phyloP scores from a whole-genome alignment of 306 rosid genomes.

The Castanea mollissima region DNA sequence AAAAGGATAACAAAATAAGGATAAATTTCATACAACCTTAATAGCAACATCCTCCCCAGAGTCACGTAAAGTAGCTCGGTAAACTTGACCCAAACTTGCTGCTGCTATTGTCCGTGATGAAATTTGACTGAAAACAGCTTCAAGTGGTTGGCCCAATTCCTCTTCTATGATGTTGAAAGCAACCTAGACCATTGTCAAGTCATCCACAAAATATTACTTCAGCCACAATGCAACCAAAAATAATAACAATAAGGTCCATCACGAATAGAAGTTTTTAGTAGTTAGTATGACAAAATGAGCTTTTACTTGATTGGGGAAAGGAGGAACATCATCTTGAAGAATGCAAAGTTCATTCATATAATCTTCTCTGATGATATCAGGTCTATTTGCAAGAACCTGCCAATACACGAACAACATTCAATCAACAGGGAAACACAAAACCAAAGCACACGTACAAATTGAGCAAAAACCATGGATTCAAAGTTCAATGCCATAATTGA shows the following conservation, averaged over 20 bases:
- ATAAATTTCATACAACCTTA: conserved; percentile 57
- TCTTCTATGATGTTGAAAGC: conserved; percentile 91
- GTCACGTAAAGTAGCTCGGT: conserved; percentile 87
- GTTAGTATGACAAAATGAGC: conserved; percentile 4
- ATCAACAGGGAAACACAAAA: conserved; percentile 20
- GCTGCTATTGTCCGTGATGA: conserved; percentile 95
- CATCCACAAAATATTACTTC: conserved; percentile 17
- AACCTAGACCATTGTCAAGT: conserved; percentile 47
- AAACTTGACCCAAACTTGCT: conserved; percentile 99
- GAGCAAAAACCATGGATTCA: not conserved
- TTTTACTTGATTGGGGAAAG: conserved; percentile 89
- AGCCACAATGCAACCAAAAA: not conserved
- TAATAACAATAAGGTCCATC: not conserved
- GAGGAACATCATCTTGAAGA: conserved; percentile 97
- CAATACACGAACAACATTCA: conserved; percentile 30
- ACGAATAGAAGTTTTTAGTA: conserved; percentile 10
- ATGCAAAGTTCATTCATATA: conserved; percentile 99
- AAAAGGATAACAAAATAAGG: not conserved
- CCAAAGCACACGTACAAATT: not conserved
- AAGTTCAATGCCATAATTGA: not conserved
- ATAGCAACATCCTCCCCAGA: conserved; percentile 96
- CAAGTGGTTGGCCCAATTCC: conserved; percentile 92
- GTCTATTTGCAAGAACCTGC: conserved; percentile 98
- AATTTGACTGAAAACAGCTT: conserved; percentile 85
- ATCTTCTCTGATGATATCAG: conserved; percentile 98